Conservation (phyloP, 495 filamentous ascomycete species). For the Penicillium fimorum region DNA sequence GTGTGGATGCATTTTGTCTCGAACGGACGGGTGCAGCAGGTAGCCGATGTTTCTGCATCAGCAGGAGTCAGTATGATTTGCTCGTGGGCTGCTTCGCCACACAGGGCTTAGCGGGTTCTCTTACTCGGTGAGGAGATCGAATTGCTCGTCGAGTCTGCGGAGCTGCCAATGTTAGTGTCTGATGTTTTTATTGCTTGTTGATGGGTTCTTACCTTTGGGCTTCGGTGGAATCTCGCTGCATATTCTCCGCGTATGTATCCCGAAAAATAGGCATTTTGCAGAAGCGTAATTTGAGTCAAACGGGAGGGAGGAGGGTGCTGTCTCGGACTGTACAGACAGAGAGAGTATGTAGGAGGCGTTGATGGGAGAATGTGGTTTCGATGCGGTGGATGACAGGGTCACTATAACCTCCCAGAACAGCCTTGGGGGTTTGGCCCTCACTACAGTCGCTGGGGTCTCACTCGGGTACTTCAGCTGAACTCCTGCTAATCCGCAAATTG, state of each 20-base stretch:
- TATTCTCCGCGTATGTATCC: conserved; percentile 14
- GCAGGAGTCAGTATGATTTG: conserved; percentile 1
- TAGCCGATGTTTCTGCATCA: conserved; percentile 11
- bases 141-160: conserved; percentile 7
- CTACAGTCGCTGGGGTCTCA: background rate
- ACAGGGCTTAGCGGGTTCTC: background rate
- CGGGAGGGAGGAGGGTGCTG: background rate
- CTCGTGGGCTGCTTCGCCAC: background rate
- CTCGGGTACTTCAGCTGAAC: background rate
- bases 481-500: background rate
- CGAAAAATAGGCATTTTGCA: background rate
- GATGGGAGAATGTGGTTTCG: background rate
- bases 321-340: background rate
- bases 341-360: background rate
- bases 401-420: background rate
- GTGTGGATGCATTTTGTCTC: conserved; percentile 6
- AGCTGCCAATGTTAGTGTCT: background rate
- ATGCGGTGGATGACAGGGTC: background rate
- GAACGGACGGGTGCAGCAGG: conserved; percentile 17
- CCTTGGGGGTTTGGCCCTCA: background rate
- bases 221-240: conserved; percentile 9
- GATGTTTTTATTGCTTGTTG: background rate
- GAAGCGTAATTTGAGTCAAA: too few species aligned
- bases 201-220: conserved; percentile 1
- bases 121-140: conserved; percentile 7